Conservation (phyloP, 805 yeast genomes). For the Nakazawaea molendinolei region DNA sequence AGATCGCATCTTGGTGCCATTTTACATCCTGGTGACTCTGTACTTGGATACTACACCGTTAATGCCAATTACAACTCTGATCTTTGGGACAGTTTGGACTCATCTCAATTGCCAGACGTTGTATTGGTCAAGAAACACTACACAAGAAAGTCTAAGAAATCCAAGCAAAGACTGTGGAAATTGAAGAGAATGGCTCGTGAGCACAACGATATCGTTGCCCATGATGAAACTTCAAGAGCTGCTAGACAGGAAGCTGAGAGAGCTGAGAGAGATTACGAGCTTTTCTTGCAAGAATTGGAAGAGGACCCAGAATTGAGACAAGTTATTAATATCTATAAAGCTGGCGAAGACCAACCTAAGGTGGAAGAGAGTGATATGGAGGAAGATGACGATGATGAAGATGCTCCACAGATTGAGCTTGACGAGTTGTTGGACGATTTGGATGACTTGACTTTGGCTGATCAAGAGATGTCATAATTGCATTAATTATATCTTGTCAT, state of each 20-base stretch:
- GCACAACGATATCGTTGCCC: conserved; percentile 81
- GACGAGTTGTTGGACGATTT: conserved; percentile 93
- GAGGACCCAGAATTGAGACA: conserved; percentile 94
- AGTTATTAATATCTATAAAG: conserved; percentile 82
- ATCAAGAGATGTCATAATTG: conserved; percentile 17
- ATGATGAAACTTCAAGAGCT: conserved; percentile 52
- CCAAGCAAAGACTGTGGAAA: conserved; percentile 81
- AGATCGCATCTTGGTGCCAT: conserved; percentile 92
- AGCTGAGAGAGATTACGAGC: conserved; percentile 91
- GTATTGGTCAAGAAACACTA: conserved; percentile 84
- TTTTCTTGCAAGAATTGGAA: conserved; percentile 94
- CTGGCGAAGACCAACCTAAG: conserved; percentile 26
- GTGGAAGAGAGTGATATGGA: conserved; percentile 34
- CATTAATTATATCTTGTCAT: background rate
- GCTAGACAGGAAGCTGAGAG: conserved; percentile 85
- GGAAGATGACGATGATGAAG: conserved; percentile 54
- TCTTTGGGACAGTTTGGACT: conserved; percentile 65
- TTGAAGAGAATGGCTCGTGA: conserved; percentile 97
- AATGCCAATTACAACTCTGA: conserved; percentile 88
- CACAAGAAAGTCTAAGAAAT: conserved; percentile 68
- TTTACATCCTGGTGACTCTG: conserved; percentile 94
- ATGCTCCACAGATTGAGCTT: conserved; percentile 81
- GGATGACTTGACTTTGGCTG: conserved; percentile 86
- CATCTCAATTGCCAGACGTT: conserved; percentile 73
- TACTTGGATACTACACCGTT: conserved; percentile 79